Conservation (phyloP, 371 early-diverging fungal genomes). For the Parasitella parasitica region DNA sequence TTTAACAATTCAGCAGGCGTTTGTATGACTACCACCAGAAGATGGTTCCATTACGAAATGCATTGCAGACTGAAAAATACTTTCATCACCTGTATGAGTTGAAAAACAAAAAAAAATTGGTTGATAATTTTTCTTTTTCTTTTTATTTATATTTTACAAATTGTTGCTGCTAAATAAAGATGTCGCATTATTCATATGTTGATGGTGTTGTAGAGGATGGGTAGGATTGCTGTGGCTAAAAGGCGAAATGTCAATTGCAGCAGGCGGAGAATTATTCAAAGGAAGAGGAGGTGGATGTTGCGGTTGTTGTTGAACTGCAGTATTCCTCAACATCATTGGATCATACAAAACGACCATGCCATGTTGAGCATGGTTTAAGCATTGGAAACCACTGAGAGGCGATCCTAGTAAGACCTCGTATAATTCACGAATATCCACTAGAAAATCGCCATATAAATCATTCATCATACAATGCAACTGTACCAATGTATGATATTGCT, state of each 20-base stretch:
- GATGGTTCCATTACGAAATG: too few species aligned
- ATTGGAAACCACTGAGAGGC: constrained; percentile 24
- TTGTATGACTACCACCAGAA: too few species aligned
- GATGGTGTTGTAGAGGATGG: background rate
- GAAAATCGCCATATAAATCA: constrained; percentile 24
- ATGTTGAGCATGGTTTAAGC: constrained; percentile 26
- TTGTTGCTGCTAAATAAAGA: background rate
- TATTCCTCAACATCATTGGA: background rate
- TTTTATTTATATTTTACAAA: background rate
- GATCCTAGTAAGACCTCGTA: constrained; percentile 4
- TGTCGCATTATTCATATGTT: background rate
- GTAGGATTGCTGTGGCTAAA: background rate
- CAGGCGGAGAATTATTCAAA: background rate
- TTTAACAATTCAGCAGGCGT: too few species aligned
- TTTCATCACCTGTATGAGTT: too few species aligned
- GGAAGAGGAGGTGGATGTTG: background rate
- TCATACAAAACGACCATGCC: constrained; percentile 28
- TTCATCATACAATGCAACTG: constrained; percentile 31
- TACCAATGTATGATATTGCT: constrained; percentile 21
- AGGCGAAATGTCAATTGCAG: background rate
- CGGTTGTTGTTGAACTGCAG: background rate
- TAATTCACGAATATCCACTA: constrained; percentile 13
- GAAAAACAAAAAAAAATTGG: too few species aligned
- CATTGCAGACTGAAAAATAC: too few species aligned
- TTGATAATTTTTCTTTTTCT: background rate